These are phyloP conservation scores for Paramecium sexaurelia DNA, from an alignment of 73 alveolate species.

Conservation along the genomic window DNA sequence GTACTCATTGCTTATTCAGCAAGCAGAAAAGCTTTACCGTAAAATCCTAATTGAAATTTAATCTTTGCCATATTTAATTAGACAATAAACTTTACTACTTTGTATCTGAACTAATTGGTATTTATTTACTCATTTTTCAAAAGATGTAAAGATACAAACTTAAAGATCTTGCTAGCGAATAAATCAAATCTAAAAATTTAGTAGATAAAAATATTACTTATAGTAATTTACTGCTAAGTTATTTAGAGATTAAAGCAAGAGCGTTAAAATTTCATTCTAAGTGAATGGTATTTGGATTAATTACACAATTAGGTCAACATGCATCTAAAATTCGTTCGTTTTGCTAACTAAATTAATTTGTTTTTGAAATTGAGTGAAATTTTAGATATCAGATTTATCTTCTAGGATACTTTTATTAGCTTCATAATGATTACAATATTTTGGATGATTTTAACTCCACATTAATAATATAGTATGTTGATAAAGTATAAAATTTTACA, in stretches of 20 bases:
- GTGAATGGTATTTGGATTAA: background rate
- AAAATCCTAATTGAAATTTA: background rate
- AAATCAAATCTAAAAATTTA: background rate
- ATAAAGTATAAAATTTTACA: too few species aligned
- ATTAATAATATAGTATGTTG: too few species aligned
- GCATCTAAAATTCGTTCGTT: background rate
- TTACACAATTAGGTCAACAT: background rate
- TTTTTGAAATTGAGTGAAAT: background rate
- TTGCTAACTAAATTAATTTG: background rate
- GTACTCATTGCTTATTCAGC: conserved; percentile 5
- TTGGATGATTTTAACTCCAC: too few species aligned
- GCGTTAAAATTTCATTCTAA: background rate
- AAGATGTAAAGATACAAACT: background rate
- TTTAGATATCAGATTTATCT: background rate
- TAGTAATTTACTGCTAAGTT: background rate
- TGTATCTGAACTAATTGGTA: background rate
- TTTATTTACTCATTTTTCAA: background rate
- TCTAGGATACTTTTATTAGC: background rate
- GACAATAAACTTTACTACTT: background rate
- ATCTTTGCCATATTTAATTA: conserved; percentile 3
- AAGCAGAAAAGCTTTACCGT: background rate
- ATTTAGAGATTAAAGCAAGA: background rate
- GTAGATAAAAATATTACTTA: background rate
- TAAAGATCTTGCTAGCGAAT: background rate
- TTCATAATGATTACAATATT: too few species aligned